These are phyloP conservation scores for Pichia sp. DNA, from an alignment of 1,139 yeast species.

Conservation along the genomic window DNA sequence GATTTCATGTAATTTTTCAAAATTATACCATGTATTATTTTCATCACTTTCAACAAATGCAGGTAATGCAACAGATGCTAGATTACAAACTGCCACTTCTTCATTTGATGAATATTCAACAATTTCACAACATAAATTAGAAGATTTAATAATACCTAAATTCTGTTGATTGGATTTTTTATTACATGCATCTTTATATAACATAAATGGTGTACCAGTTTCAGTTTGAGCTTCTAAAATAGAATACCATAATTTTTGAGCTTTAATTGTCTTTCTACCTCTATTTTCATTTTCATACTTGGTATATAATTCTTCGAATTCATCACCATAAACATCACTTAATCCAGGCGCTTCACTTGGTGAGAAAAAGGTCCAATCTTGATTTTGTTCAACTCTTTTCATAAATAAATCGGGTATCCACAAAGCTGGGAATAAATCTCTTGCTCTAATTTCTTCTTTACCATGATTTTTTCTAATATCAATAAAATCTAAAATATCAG, in stretches of 20 bases:
- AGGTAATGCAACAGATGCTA: conserved; percentile 57
- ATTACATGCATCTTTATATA: conserved; percentile 58
- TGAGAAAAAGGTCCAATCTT: conserved; percentile 53
- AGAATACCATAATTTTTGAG: conserved; percentile 55
- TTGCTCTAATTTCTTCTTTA: conserved; percentile 55
- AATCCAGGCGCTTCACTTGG: conserved; percentile 56
- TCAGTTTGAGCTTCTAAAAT: conserved; percentile 57
- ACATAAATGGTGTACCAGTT: conserved; percentile 60
- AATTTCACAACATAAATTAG: conserved; percentile 58
- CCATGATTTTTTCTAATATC: conserved; percentile 58
- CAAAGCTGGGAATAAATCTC: conserved; percentile 56
- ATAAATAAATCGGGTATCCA: conserved; percentile 61
- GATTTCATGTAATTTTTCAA: conserved; percentile 49
- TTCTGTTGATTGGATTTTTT: conserved; percentile 52
- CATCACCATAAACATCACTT: conserved; percentile 49
- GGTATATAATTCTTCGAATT: conserved; percentile 44
- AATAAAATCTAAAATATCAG: conserved; percentile 50
- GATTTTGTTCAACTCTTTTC: conserved; percentile 51
- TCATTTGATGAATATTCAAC: conserved; percentile 54
- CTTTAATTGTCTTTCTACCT: conserved; percentile 46
- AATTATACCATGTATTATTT: conserved; percentile 41
- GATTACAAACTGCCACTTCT: conserved; percentile 57
- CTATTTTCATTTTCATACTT: conserved; percentile 45
- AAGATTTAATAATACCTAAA: conserved; percentile 53
- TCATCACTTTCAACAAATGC: conserved; percentile 44